These are phyloP conservation scores for Hypomyces rosellus DNA, from an alignment of 2,329 filamentous ascomycete species.

Conservation along the genomic window DNA sequence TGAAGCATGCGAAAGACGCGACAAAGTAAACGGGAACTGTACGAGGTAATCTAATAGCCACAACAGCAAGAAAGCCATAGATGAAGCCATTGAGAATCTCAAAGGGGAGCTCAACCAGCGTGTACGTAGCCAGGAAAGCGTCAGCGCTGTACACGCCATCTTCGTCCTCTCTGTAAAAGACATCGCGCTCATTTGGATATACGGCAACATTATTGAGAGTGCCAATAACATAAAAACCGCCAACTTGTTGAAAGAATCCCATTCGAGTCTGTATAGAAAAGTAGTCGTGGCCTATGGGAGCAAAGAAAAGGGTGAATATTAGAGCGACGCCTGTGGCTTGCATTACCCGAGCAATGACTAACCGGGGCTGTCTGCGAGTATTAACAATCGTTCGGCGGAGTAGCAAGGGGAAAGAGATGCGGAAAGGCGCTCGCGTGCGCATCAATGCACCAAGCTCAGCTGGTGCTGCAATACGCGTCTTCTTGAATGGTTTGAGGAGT, in stretches of 20 bases:
- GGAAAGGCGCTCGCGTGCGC: slow-evolving; percentile 55
- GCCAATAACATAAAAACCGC: slow-evolving; percentile 66
- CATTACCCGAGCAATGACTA: slow-evolving; percentile 59
- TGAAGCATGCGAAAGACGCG: slow-evolving; percentile 62
- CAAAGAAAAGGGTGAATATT: slow-evolving; percentile 61
- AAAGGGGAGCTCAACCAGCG: slow-evolving; percentile 64
- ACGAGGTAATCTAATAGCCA: slow-evolving; percentile 59
- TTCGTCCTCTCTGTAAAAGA: slow-evolving; percentile 70
- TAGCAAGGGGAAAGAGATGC: slow-evolving; percentile 59
- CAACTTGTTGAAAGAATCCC: slow-evolving; percentile 66
- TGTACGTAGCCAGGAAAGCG: slow-evolving; percentile 65
- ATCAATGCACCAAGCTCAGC: slow-evolving; percentile 66
- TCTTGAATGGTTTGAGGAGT: slow-evolving; percentile 37
- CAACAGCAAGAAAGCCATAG: slow-evolving; percentile 57
- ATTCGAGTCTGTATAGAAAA: slow-evolving; percentile 64
- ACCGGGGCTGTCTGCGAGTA: slow-evolving; percentile 57
- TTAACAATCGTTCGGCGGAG: slow-evolving; percentile 64
- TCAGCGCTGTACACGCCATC: slow-evolving; percentile 66
- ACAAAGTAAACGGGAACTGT: slow-evolving; percentile 61
- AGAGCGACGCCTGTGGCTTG: slow-evolving; percentile 59
- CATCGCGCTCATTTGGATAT: slow-evolving; percentile 65
- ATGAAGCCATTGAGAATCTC: slow-evolving; percentile 59
- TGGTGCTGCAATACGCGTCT: slow-evolving; percentile 51
- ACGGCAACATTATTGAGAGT: slow-evolving; percentile 74
- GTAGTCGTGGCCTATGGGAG: slow-evolving; percentile 63